Conservation (phyloP, 768 basidiomycete genomes). For the Leccinum sublutescens region DNA sequence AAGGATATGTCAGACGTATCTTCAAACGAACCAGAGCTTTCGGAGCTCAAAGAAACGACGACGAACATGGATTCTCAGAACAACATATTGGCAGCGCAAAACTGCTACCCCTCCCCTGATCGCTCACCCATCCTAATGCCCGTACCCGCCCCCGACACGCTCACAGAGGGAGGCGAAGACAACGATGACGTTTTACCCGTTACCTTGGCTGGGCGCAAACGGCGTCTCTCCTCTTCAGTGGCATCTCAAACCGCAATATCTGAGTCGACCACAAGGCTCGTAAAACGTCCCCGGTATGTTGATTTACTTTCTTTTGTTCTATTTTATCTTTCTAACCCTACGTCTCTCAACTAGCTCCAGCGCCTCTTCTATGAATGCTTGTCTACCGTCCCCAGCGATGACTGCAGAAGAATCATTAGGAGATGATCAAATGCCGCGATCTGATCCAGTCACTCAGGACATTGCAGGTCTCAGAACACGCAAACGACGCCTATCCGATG, state of each 20-base stretch:
- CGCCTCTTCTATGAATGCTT: background rate
- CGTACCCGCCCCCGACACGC: background rate
- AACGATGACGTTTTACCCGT: background rate
- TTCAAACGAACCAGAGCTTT: background rate
- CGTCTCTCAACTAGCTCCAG: background rate
- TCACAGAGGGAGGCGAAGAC: background rate
- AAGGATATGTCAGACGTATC: slow-evolving; percentile 11
- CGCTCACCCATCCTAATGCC: background rate
- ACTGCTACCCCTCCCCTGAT: background rate
- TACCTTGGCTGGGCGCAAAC: background rate
- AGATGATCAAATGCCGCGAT: background rate
- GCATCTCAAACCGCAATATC: background rate
- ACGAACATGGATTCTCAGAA: background rate
- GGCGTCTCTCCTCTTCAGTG: background rate
- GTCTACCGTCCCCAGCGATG: background rate
- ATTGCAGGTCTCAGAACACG: background rate
- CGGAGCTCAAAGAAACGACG: background rate
- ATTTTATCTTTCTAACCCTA: background rate
- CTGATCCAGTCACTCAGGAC: background rate
- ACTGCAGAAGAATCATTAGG: background rate
- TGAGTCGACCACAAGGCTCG: background rate
- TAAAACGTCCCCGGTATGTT: background rate
- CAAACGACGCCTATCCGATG: slow-evolving; percentile 30
- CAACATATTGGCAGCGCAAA: background rate
- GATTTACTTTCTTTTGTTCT: no score